Conservation (phyloP, 305 asterid species). For the Fraxinus ornus region DNA sequence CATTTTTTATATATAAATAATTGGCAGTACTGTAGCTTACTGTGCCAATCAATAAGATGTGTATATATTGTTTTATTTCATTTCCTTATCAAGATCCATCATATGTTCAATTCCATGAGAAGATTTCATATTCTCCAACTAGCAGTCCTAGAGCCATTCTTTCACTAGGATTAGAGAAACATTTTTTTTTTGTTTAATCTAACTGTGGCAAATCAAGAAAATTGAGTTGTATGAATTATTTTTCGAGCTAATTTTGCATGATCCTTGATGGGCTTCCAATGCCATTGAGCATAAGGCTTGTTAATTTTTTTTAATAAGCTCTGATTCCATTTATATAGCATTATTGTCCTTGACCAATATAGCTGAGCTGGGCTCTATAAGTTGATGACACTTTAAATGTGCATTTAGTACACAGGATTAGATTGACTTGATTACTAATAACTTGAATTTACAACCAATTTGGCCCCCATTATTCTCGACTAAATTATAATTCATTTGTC, state of each 20-base stretch:
- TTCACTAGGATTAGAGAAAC: slow-evolving; percentile 12
- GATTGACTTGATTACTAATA: not conserved
- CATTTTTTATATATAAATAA: slow-evolving; percentile 23
- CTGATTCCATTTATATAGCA: not conserved
- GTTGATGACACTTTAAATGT: not conserved
- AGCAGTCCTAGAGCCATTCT: slow-evolving; percentile 18
- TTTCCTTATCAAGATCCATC: slow-evolving; percentile 17
- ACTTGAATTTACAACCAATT: not conserved
- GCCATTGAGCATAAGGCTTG: not conserved
- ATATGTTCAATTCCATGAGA: slow-evolving; percentile 22
- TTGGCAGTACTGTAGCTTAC: slow-evolving; percentile 44
- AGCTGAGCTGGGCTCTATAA: not conserved
- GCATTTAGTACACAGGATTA: not conserved
- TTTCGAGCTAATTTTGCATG: not conserved
- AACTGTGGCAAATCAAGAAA: not conserved
- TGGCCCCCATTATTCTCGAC: too few relatives aligned
- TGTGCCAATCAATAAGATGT: slow-evolving; percentile 34
- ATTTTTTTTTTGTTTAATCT: not conserved
- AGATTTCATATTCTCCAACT: slow-evolving; percentile 16
- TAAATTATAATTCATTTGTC: too few relatives aligned
- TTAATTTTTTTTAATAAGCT: too few relatives aligned
- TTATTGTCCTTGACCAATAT: not conserved
- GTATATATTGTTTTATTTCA: slow-evolving; percentile 29
- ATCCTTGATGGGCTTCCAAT: not conserved
- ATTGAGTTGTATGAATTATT: not conserved